These are phyloP conservation scores for Populus simonii DNA, from an alignment of 345 rosid species.

Conservation along the genomic window DNA sequence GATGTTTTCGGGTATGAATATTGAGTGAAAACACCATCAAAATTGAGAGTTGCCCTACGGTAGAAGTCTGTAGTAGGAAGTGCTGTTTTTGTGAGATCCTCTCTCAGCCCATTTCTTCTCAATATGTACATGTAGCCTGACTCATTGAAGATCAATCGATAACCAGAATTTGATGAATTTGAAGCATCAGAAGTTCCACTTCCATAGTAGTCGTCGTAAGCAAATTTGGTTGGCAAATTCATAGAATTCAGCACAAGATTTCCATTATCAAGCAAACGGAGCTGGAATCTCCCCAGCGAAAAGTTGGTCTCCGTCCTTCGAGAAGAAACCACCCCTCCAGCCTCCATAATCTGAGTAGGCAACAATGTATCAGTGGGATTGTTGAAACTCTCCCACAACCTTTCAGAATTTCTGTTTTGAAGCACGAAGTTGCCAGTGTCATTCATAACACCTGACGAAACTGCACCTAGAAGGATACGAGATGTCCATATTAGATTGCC, in stretches of 20 bases:
- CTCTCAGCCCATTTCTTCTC: not conserved
- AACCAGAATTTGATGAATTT: not conserved
- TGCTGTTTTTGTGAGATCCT: not conserved
- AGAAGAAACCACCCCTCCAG: not conserved
- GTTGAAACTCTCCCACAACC: conserved; percentile 1
- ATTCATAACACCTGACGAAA: not conserved
- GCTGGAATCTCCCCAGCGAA: conserved; percentile 5
- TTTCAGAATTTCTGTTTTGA: not conserved
- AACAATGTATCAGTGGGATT: conserved; percentile 1
- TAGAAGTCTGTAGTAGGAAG: not conserved
- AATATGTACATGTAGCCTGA: conserved; percentile 4
- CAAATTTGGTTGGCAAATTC: not conserved
- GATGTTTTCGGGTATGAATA: not conserved
- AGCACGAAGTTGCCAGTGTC: conserved; percentile 1
- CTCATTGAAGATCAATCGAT: not conserved
- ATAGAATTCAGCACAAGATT: not conserved
- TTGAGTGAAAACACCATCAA: not conserved
- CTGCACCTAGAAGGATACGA: not conserved
- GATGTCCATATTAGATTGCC: not conserved
- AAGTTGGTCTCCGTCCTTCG: not conserved
- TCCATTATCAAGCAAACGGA: not conserved
- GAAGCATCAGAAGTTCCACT: not conserved
- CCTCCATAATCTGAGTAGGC: conserved; percentile 1
- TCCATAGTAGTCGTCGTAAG: not conserved
- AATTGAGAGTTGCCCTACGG: not conserved